These are phyloP conservation scores for Hyphopichia buzzinii DNA, from an alignment of 1,139 yeast species.

Conservation along the genomic window DNA sequence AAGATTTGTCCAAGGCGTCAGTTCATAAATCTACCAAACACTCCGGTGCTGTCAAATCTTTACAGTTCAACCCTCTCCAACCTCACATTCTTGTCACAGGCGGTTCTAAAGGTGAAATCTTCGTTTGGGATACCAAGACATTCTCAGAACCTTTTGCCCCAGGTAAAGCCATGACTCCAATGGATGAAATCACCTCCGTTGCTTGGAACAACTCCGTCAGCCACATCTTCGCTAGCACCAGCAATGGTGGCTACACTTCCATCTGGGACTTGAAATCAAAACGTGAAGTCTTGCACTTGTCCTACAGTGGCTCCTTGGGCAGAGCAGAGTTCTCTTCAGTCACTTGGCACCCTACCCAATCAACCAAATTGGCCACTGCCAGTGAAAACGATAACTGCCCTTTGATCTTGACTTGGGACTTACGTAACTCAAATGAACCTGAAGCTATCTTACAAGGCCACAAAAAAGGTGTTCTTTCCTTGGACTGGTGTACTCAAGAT, in stretches of 20 bases:
- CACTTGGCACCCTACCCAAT: constrained; percentile 82
- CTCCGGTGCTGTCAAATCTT: constrained; percentile 66
- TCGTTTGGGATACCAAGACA: constrained; percentile 81
- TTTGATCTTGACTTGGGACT: constrained; percentile 85
- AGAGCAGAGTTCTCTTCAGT: constrained; percentile 67
- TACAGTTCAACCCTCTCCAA: constrained; percentile 78
- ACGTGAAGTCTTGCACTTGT: constrained; percentile 83
- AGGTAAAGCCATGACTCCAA: constrained; percentile 76
- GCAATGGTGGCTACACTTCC: constrained; percentile 79
- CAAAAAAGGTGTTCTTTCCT: constrained; percentile 79
- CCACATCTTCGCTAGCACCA: constrained; percentile 90
- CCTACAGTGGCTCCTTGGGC: constrained; percentile 54
- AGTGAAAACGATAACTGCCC: constrained; percentile 82
- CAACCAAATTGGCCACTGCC: constrained; percentile 86
- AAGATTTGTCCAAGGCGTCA: constrained; percentile 41
- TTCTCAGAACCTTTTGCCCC: constrained; percentile 65
- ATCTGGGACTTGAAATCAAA: constrained; percentile 92
- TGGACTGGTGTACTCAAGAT: constrained; percentile 93
- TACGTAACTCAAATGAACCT: constrained; percentile 90
- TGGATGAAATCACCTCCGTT: constrained; percentile 77
- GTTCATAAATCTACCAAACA: constrained; percentile 56
- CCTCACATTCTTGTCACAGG: constrained; percentile 78
- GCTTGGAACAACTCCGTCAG: constrained; percentile 88
- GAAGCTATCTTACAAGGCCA: constrained; percentile 77
- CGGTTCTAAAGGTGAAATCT: constrained; percentile 82